Conservation (phyloP, 2,329 filamentous ascomycete genomes). For the Trichothecium sympodiale region DNA sequence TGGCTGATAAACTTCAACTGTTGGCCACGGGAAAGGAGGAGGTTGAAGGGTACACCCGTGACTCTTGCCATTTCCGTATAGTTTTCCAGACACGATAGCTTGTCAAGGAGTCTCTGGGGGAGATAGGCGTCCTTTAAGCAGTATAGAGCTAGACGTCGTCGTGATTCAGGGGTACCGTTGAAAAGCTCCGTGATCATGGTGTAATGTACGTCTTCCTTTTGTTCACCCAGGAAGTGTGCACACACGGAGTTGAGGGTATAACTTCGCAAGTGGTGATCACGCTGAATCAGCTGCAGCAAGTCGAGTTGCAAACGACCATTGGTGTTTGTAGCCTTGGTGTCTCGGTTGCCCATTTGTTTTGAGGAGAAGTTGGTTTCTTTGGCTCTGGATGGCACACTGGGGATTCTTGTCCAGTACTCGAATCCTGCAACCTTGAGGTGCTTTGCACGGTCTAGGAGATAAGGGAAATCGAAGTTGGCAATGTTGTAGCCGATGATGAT, state of each 20-base stretch:
- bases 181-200: conserved; percentile 99
- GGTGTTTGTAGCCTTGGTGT: conserved; percentile 89
- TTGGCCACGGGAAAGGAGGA: conserved; percentile 79
- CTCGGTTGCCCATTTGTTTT: conserved; percentile 96
- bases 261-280: conserved; percentile 89
- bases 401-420: conserved; percentile 77
- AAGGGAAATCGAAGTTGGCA: conserved; percentile 96
- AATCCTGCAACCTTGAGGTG: conserved; percentile 73
- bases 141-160: conserved; percentile 84
- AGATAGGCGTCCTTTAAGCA: conserved; percentile 96
- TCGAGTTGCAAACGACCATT: conserved; percentile 90
- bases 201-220: conserved; percentile 97
- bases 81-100: conserved; percentile 95
- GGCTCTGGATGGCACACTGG: conserved; percentile 55
- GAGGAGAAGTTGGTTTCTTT: conserved; percentile 84
- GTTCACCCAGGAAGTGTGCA: conserved; percentile 87
- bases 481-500: conserved; percentile 99
- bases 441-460: conserved; percentile 77
- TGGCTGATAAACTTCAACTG: conserved; percentile 98
- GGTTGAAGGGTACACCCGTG: conserved; percentile 96
- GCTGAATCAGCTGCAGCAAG: conserved; percentile 84
- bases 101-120: conserved; percentile 90
- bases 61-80: conserved; percentile 99
- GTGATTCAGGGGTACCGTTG: conserved; percentile 89
- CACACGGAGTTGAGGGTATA: conserved; percentile 97